phyloP scores from a whole-genome alignment of 2,329 filamentous ascomycete species.

The Ophiosphaerella herpotricha region DNA sequence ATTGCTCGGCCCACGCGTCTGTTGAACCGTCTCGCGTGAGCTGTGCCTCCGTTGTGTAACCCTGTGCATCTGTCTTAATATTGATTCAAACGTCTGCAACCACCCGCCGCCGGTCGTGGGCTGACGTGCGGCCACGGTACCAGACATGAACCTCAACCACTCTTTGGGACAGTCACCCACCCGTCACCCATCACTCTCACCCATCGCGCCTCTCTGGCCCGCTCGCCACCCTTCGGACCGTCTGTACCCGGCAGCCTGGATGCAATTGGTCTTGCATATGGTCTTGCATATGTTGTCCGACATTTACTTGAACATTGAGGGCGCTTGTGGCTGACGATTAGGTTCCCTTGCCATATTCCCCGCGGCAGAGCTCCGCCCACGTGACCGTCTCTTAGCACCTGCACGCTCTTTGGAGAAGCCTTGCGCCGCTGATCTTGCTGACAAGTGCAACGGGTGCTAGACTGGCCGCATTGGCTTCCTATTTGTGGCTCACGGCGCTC shows the following conservation, averaged over 20 bases:
- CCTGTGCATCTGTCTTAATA: slow-evolving; percentile 16
- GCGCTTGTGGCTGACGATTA: no score
- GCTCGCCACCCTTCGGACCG: no score
- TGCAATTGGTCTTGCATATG: no score
- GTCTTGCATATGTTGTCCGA: no score
- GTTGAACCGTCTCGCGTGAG: slow-evolving; percentile 37
- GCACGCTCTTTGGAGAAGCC: background rate
- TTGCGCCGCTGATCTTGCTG: slow-evolving; percentile 14
- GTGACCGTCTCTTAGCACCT: background rate
- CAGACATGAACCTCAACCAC: no score
- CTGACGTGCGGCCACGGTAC: no score
- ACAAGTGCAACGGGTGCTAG: slow-evolving; percentile 26
- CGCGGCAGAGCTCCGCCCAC: slow-evolving; percentile 16
- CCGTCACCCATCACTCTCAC: no score
- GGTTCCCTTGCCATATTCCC: background rate
- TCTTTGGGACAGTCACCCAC: no score
- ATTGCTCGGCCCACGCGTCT: slow-evolving; percentile 35
- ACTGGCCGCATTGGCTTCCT: slow-evolving; percentile 5
- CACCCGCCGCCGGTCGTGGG: background rate
- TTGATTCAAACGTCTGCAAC: slow-evolving; percentile 21
- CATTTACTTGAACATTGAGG: no score
- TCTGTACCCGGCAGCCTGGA: no score
- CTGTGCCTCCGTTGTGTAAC: slow-evolving; percentile 29
- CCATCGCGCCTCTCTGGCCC: no score
- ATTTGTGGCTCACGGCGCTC: slow-evolving; percentile 6